These are phyloP conservation scores for Xylaria sp. DNA, from an alignment of 2,329 filamentous ascomycete genomes.

Conservation along the genomic window DNA sequence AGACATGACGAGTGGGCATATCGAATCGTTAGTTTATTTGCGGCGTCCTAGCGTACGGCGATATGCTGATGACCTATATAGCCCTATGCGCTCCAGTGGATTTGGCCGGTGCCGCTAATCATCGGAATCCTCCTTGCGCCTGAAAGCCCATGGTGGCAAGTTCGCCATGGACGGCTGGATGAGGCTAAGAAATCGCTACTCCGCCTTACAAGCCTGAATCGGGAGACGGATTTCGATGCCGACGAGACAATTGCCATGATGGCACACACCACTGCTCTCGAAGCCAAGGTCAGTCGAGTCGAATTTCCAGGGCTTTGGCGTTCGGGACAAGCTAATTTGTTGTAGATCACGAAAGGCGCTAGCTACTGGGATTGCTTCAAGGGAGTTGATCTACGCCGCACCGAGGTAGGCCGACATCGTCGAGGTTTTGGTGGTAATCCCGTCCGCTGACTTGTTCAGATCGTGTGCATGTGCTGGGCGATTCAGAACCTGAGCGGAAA, in stretches of 20 bases:
- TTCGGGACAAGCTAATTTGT: conserved; percentile 5
- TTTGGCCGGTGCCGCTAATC: conserved; percentile 77
- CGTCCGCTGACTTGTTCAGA: conserved; percentile 49
- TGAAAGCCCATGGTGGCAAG: conserved; percentile 81
- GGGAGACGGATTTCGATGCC: conserved; percentile 78
- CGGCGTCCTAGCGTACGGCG: neutral
- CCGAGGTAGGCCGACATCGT: conserved; percentile 67
- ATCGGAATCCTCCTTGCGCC: conserved; percentile 75
- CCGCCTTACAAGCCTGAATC: conserved; percentile 70
- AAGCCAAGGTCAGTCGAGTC: conserved; percentile 62
- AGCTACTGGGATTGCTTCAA: conserved; percentile 87
- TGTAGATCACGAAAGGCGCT: conserved; percentile 75
- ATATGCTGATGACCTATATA: conserved; percentile 35
- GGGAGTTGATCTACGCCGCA: conserved; percentile 80
- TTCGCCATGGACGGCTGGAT: conserved; percentile 71
- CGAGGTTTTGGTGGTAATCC: conserved; percentile 1
- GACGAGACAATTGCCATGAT: conserved; percentile 93
- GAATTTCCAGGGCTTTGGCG: neutral
- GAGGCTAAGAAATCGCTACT: conserved; percentile 75
- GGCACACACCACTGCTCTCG: conserved; percentile 86
- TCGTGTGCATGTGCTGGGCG: conserved; percentile 72
- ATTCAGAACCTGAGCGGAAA: conserved; percentile 73
- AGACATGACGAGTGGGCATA: conserved; percentile 76
- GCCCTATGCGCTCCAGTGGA: conserved; percentile 80
- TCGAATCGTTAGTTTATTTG: conserved; percentile 54